phyloP scores from a whole-genome alignment of 495 filamentous ascomycete species.

The Trichoderma virens region DNA sequence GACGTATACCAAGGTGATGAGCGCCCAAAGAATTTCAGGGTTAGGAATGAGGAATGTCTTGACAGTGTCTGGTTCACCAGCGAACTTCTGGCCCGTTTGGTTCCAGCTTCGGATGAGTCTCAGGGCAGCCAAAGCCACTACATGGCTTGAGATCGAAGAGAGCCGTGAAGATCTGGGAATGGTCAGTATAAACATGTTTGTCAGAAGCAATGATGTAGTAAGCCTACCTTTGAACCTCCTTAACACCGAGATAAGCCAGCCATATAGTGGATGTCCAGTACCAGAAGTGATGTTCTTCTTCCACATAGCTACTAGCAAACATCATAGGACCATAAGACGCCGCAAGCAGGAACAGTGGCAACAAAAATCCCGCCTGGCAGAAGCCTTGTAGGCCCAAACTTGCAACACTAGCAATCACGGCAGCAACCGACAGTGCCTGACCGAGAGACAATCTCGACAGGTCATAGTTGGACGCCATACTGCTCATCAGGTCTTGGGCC shows the following conservation, averaged over 20 bases:
- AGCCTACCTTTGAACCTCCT: conserved; percentile 26
- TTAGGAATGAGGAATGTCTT: conserved; percentile 55
- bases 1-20: conserved; percentile 64
- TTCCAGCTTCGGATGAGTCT: conserved; percentile 77
- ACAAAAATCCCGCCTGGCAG: conserved; percentile 15
- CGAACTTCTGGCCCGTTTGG: conserved; percentile 91
- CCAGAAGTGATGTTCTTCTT: conserved; percentile 98
- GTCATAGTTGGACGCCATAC: conserved; percentile 87
- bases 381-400: conserved; percentile 2
- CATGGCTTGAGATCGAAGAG: neutral
- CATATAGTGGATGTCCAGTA: conserved; percentile 82
- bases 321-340: conserved; percentile 74
- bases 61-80: conserved; percentile 79
- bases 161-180: neutral
- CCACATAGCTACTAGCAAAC: conserved; percentile 96
- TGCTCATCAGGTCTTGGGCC: conserved; percentile 72
- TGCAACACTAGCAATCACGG: conserved; percentile 10
- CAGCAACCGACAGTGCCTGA: conserved; percentile 18
- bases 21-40: conserved; percentile 61
- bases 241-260: conserved; percentile 57
- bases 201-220: neutral
- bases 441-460: conserved; percentile 38
- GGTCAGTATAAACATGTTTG: neutral
- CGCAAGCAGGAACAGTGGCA: conserved; percentile 32
- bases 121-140: conserved; percentile 37